Base-by-base conservation (phyloP, 2,329 filamentous ascomycete species). In the Neonectria magnoliae region DNA sequence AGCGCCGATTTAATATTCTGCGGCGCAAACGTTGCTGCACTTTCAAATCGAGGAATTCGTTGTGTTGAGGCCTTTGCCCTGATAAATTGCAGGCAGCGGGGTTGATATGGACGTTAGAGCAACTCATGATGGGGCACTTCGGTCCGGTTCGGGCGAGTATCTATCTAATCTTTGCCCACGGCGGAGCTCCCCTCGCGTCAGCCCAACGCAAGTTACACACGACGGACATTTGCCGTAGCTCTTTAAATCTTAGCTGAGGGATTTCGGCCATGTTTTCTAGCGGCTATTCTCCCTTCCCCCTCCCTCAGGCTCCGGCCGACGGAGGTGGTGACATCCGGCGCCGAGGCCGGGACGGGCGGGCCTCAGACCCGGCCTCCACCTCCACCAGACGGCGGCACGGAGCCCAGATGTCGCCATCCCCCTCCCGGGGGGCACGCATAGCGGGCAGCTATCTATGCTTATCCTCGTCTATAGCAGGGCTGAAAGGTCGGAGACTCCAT, bases 321-420 rank as follows among this genome's bases (percentile, higher is more conserved):
- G 65, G 67, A 60, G 53, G 48, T 42, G 18, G 51, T 42, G 60
- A 38, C 36, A 14, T 57, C 65, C 62, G 66, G 48, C 33, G 33
- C 60, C 62, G 63, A 64, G 42, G 52, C 62, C 62, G 66, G 71
- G 60, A 27, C 65, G 54, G 61, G 48, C 72, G 72, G 72, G 64
- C 72, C 70, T 74, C 22, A 33, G 50, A 69, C 64, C 72, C 72
- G 71, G 55, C 22, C 50, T 57, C 33, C 57, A 27, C 50, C 48
- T 54, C 60, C 38, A 50, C 53, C 47, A 38, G 36, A 16, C 36
- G 36, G 36, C 36, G 36, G 36, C 36, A 36, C 45, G 27, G 33
- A 54, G 20, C 45, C 20, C 29, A 25, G 63, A 42, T 41, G 60
- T 45, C 36, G 44, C 47, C 45, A 58, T 54, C 42, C 13, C 29